Base-by-base conservation (phyloP, 495 filamentous ascomycete species). In the Annulohypoxylon moriforme region DNA sequence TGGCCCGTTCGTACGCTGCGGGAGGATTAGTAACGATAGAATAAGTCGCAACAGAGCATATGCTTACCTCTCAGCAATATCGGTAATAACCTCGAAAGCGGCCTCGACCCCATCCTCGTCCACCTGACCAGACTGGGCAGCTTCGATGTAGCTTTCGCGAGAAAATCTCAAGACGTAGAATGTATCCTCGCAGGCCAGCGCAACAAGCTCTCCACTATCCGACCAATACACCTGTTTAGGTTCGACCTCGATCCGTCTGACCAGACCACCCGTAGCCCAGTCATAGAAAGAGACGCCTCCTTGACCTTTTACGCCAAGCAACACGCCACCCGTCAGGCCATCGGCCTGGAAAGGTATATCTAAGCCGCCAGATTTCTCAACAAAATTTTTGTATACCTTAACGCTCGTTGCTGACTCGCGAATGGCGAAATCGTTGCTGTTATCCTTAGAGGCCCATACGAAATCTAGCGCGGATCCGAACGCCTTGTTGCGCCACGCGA, bases 361-460 rank as follows among this genome's bases (percentile, higher is more conserved):
- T 20, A 99, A 82, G 13, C 93, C 93, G 69, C 91, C 91, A 50
- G 88, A 84, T 77, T 95, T 94, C 77, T 98, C 95, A 74, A 97
- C 93, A 82, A 99, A 98, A 78, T 98, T 98, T 79, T 94, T 93
- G 85, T 94, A 98, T 27, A 98, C 90, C 84, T 97, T 97, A 74
- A 99, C 93, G 76, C 92, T 97, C 22, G 93, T 96, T 5, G 91
- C 78, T 9, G 94, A 97, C 79, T 98, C 96, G 16, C 96, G 89
- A 72, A 99, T 98, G 42, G 96, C 96, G 72, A 96, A 98, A 75
- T 99, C 96, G 79, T 97, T 98, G 79, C 93, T 97, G 82, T 98
- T 97, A 49, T 98, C 96, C 80, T 97, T 98, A 18, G 93, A 92
- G 2, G 93, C 96, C 96, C 96, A 99, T 13, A 92, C 94, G 77